Percentiles rank a stretch among this genome's conserved stretches.
These are phyloP conservation scores for Annulohypoxylon truncatum DNA, from an alignment of 2,329 filamentous ascomycete species.

Conservation along the genomic window DNA sequence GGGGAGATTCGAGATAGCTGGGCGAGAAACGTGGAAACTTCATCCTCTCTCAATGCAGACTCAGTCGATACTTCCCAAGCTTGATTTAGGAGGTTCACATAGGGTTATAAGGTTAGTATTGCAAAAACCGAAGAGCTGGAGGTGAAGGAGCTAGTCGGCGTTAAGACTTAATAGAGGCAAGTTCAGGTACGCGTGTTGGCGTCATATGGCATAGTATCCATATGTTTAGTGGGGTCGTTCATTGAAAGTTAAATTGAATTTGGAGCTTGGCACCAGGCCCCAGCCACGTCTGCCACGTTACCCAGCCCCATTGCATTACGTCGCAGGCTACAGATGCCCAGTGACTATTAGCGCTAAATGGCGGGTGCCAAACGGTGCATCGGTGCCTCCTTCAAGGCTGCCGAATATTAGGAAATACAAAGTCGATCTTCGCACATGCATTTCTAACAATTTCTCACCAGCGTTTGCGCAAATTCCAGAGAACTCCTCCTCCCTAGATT, in stretches of 20 bases:
- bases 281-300: conserved; percentile 40
- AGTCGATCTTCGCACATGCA: conserved; percentile 30
- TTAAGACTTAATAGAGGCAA: background rate
- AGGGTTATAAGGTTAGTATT: background rate
- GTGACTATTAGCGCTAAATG: conserved; percentile 39
- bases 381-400: conserved; percentile 35
- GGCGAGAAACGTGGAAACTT: too few species aligned
- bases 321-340: conserved; percentile 40
- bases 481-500: background rate
- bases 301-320: conserved; percentile 49
- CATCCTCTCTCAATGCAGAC: background rate
- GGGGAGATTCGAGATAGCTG: background rate
- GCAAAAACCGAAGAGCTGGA: background rate
- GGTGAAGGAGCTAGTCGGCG: conserved; percentile 7
- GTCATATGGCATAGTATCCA: background rate
- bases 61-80: background rate
- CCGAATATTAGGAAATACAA: conserved; percentile 23
- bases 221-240: conserved; percentile 8
- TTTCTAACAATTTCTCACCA: conserved; percentile 7
- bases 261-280: conserved; percentile 15
- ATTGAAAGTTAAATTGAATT: background rate
- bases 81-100: background rate
- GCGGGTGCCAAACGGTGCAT: conserved; percentile 10
- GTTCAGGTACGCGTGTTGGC: background rate
- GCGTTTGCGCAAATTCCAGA: conserved; percentile 26